These are phyloP conservation scores for Tieghemostelium lacteum DNA, from an alignment of 78 protist genomes.

Conservation along the genomic window DNA sequence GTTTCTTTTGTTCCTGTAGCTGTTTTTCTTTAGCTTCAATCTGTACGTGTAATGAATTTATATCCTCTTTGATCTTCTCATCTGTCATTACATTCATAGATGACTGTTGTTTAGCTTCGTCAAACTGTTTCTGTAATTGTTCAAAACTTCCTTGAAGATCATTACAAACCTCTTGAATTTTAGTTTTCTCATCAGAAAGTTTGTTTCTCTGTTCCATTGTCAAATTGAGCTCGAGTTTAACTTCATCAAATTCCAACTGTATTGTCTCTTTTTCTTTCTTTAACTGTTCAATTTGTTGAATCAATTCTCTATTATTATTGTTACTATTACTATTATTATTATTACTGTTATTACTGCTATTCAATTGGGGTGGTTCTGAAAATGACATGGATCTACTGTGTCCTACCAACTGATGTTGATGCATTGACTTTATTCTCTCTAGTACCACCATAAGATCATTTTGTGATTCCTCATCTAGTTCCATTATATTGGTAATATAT, in stretches of 20 bases:
- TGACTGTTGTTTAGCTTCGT: constrained; percentile 18
- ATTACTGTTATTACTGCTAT: too few relatives aligned
- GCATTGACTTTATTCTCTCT: constrained; percentile 12
- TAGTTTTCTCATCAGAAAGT: constrained; percentile 21
- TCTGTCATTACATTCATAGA: constrained; percentile 47
- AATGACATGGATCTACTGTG: neutral
- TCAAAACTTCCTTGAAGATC: constrained; percentile 32
- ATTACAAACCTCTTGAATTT: constrained; percentile 30
- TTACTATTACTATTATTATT: too few relatives aligned
- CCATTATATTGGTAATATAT: constrained; percentile 44
- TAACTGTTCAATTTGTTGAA: constrained; percentile 12
- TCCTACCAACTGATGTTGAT: too few relatives aligned
- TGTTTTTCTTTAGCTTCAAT: constrained; percentile 64
- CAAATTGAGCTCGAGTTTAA: neutral
- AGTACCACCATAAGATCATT: constrained; percentile 44
- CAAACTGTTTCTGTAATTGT: constrained; percentile 35
- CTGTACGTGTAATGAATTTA: constrained; percentile 38
- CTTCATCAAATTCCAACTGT: constrained; percentile 50
- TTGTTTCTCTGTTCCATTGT: neutral
- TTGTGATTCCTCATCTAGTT: constrained; percentile 57
- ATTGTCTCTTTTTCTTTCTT: constrained; percentile 15
- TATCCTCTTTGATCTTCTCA: constrained; percentile 29
- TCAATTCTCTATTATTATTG: neutral
- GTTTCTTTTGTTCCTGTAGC: constrained; percentile 22
- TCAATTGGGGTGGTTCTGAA: neutral